Evolutionary conservation across 495 filamentous ascomycete genomes (phyloP).

Genomic region (Neurospora intermedia): DNA sequence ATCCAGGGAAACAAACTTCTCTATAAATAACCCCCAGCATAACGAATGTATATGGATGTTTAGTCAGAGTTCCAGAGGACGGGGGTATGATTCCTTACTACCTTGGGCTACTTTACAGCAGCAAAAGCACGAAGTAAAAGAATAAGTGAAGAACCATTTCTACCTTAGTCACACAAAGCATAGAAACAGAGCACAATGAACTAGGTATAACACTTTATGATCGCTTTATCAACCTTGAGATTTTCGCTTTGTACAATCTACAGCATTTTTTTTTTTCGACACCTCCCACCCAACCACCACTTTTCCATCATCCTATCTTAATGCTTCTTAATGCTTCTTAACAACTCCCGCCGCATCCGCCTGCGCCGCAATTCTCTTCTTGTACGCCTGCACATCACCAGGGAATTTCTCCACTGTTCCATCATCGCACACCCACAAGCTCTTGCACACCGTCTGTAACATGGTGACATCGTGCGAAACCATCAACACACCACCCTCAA

Average conservation of each 20-base stretch:
- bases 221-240: not conserved
- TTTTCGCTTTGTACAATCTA: not conserved
- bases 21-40: not conserved
- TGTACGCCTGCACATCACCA: slow-evolving; percentile 93
- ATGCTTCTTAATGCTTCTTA: slow-evolving; percentile 40
- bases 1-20: not conserved
- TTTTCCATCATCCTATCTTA: slow-evolving; percentile 9
- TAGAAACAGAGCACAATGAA: not conserved
- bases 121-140: not conserved
- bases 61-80: not conserved
- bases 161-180: not conserved
- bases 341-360: slow-evolving; percentile 82
- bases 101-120: not conserved
- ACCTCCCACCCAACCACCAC: not conserved
- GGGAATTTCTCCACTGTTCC: slow-evolving; percentile 95
- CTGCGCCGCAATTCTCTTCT: slow-evolving; percentile 88
- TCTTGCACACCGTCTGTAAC: slow-evolving; percentile 84
- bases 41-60: too few species aligned
- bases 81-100: not conserved
- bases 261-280: not conserved
- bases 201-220: not conserved
- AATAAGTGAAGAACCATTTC: not conserved
- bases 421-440: slow-evolving; percentile 91
- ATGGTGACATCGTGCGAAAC: slow-evolving; percentile 99
- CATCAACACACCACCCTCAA: slow-evolving; percentile 94